Percentiles rank a stretch among this genome's conserved stretches.
phyloP scores from a whole-genome alignment of 768 basidiomycete genomes.

The Leucocoprinus sp. region DNA sequence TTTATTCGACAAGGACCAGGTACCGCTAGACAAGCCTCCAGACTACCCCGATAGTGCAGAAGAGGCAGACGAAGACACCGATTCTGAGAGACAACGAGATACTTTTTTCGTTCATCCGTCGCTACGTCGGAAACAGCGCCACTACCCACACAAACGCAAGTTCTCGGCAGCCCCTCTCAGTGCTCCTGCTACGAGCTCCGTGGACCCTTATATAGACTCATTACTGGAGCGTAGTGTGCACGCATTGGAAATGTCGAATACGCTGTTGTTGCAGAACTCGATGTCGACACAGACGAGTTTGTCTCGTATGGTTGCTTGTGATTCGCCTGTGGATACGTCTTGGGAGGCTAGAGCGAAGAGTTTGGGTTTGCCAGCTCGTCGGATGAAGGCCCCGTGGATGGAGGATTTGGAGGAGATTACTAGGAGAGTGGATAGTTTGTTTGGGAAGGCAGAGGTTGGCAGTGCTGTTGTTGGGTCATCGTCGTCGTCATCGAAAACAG shows the following conservation, averaged over 20 bases:
- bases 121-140: slow-evolving; percentile 3
- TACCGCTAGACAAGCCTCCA: slow-evolving; percentile 54
- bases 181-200: slow-evolving; percentile 6
- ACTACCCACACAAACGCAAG: slow-evolving; percentile 9
- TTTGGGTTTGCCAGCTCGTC: slow-evolving; percentile 42
- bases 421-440: slow-evolving; percentile 51
- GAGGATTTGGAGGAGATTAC: slow-evolving; percentile 62
- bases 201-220: slow-evolving; percentile 64
- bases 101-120: slow-evolving; percentile 6
- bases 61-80: slow-evolving; percentile 63
- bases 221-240: slow-evolving; percentile 76
- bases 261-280: slow-evolving; percentile 65
- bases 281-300: slow-evolving; percentile 59
- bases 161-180: background rate
- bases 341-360: slow-evolving; percentile 42
- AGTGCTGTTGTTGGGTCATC: slow-evolving; percentile 17
- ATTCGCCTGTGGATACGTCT: slow-evolving; percentile 36
- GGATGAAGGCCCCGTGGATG: slow-evolving; percentile 59
- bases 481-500: too few relatives aligned
- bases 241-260: slow-evolving; percentile 81
- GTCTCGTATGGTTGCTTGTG: slow-evolving; percentile 39
- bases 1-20: slow-evolving; percentile 16
- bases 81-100: slow-evolving; percentile 25
- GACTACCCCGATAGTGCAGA: slow-evolving; percentile 73
- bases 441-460: too few relatives aligned